Conservation (phyloP, 805 yeast species). For the Zygoascus tannicola region DNA sequence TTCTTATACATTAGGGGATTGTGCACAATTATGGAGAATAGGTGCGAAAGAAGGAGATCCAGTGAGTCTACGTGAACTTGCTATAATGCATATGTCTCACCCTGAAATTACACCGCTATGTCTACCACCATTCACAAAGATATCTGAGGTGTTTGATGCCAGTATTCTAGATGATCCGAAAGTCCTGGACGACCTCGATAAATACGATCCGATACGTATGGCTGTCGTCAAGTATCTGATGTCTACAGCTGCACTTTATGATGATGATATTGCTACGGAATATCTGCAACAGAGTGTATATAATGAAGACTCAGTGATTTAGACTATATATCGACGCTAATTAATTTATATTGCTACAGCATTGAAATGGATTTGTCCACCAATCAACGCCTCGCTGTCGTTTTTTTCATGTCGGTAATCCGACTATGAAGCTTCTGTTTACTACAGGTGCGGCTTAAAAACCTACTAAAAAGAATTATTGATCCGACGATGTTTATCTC, state of each 20-base stretch:
- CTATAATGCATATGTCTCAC: slow-evolving; percentile 23
- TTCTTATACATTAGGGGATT: slow-evolving; percentile 18
- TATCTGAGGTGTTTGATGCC: slow-evolving; percentile 18
- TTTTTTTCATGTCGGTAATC: too few species aligned
- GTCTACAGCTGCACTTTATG: slow-evolving; percentile 19
- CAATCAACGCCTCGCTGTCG: too few species aligned
- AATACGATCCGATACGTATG: slow-evolving; percentile 24
- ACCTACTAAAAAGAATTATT: too few species aligned
- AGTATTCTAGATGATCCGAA: slow-evolving; percentile 13
- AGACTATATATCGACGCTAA: too few species aligned
- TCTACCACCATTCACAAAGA: slow-evolving; percentile 19
- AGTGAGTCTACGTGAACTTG: slow-evolving; percentile 22
- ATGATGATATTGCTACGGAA: slow-evolving; percentile 23
- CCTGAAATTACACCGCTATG: slow-evolving; percentile 20
- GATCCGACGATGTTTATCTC: too few species aligned
- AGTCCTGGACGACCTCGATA: slow-evolving; percentile 18
- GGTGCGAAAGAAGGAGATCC: slow-evolving; percentile 24
- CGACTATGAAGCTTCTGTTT: too few species aligned
- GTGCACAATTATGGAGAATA: slow-evolving; percentile 23
- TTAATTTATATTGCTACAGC: too few species aligned
- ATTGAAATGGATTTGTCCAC: too few species aligned
- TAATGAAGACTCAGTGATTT: not conserved
- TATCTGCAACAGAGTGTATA: slow-evolving; percentile 10
- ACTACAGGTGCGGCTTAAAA: too few species aligned
- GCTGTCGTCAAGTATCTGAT: slow-evolving; percentile 24